Conservation (phyloP, 352 stramenopile genomes). For the Globisporangium spiculum region DNA sequence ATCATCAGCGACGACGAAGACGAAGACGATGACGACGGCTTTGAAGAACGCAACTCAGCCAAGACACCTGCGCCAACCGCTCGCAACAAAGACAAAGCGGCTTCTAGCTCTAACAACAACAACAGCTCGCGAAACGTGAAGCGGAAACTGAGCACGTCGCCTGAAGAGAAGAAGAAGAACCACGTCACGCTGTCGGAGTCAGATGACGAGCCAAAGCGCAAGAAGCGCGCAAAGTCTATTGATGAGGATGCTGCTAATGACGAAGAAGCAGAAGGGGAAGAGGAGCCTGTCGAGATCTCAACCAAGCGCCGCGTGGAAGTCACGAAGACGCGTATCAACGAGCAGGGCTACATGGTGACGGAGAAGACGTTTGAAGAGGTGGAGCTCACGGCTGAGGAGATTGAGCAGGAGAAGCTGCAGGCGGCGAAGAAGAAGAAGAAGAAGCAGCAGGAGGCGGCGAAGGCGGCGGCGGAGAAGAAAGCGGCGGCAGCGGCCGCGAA, state of each 20-base stretch:
- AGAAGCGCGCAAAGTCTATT: conserved; percentile 18
- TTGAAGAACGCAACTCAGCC: not conserved
- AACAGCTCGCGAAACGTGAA: conserved; percentile 31
- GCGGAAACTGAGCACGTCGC: conserved; percentile 44
- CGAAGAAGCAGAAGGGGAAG: conserved; percentile 14
- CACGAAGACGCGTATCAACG: conserved; percentile 74
- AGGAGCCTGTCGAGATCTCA: conserved; percentile 14
- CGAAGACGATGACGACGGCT: conserved; percentile 40
- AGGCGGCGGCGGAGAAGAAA: conserved; percentile 42
- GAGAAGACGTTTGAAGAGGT: conserved; percentile 75
- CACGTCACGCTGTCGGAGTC: not conserved
- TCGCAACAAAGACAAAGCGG: not conserved
- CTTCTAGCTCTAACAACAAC: conserved; percentile 1
- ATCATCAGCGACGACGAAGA: conserved; percentile 74
- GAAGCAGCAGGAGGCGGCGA: conserved; percentile 35
- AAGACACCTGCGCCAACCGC: conserved; percentile 14
- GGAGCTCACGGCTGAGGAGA: conserved; percentile 54
- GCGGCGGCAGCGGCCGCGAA: conserved; percentile 54
- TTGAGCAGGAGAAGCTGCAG: conserved; percentile 45
- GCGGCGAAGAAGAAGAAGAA: conserved; percentile 52
- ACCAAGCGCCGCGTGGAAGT: conserved; percentile 58
- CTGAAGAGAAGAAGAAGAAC: conserved; percentile 19
- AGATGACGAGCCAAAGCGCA: conserved; percentile 11
- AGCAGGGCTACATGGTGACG: conserved; percentile 85
- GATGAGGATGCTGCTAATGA: conserved; percentile 8